Evolutionary conservation across 805 yeast species (phyloP).

Genomic region (Tetrapisispora nanseiensis): DNA sequence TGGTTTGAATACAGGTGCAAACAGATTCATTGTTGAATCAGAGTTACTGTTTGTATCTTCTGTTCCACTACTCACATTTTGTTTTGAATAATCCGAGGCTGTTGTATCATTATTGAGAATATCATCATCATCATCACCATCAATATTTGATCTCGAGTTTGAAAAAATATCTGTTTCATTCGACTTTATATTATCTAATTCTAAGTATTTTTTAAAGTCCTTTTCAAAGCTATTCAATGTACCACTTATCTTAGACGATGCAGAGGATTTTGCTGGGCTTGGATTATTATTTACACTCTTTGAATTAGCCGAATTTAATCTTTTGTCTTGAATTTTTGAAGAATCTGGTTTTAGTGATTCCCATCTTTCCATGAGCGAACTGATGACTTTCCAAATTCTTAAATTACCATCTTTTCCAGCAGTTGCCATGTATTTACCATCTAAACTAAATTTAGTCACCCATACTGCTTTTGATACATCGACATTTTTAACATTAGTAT

Average conservation of each 20-base stretch:
- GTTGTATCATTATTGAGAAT: neutral
- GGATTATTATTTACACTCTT: neutral
- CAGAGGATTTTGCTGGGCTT: neutral
- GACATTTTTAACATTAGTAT: neutral
- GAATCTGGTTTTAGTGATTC: conserved; percentile 27
- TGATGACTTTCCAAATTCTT: conserved; percentile 69
- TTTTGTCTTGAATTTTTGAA: conserved; percentile 1
- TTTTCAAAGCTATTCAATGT: neutral
- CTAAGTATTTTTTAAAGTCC: neutral
- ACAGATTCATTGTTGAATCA: conserved; percentile 16
- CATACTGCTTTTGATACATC: conserved; percentile 43
- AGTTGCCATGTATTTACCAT: conserved; percentile 75
- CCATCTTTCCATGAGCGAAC: conserved; percentile 59
- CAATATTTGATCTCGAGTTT: neutral
- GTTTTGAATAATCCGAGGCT: neutral
- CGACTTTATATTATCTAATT: neutral
- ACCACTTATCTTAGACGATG: neutral
- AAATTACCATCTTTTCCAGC: conserved; percentile 71
- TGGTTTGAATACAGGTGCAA: conserved; percentile 73
- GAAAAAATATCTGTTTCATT: neutral
- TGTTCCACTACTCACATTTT: neutral
- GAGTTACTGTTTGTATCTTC: neutral
- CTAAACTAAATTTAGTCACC: conserved; percentile 60
- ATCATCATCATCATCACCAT: neutral
- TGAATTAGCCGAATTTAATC: neutral